Evolutionary conservation across 2,329 filamentous ascomycete species (phyloP), one percentile per base, ranked within the genome.

Genomic region (Exserohilum rostratum): DNA sequence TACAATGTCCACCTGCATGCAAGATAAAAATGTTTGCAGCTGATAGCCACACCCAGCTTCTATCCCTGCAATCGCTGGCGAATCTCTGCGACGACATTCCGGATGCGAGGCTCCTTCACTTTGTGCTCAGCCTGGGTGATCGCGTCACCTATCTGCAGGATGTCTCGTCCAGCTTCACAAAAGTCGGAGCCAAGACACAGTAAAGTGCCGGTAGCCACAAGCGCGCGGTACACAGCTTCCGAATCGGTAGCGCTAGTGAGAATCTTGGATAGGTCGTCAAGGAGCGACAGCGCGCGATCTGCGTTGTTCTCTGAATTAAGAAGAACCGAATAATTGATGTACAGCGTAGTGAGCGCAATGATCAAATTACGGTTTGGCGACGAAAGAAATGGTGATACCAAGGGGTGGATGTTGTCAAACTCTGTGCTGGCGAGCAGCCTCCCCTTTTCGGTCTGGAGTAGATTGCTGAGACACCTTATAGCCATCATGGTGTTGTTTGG

Each of bases 401-500:
- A 83, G 2, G 79, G 75, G 4, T 90, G 78, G 4, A 89, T 83
- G 34, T 83, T 80, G 35, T 87, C 83, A 17, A 87, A 85, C 38
- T 80, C 79, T 17, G 78, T 78, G 11, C 85, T 82, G 5, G 87
- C 85, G 33, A 78, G 65, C 5, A 75, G 63, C 3, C 90, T 85
- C 13, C 95, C 95, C 52, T 88, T 82, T 0, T 85, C 78, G 0
- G 90, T 90, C 56, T 85, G 83, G 69, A 97, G 96, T 6, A 97
- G 79, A 65, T 99, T 99, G 27, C 87, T 88, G 44, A 98, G 82
- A 12, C 88, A 85, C 3, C 95, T 89, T 11, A 91, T 81, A 0
- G 89, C 87, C 81, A 99, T 90, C 88, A 98, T 96, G 10, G 86
- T 85, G 62, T 91, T 91, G 75, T 97, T 97, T 33, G 86, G 87